Percentiles rank a stretch among this genome's conserved stretches.
phyloP scores from a whole-genome alignment of 257 asterid species.

The Rhazya stricta region DNA sequence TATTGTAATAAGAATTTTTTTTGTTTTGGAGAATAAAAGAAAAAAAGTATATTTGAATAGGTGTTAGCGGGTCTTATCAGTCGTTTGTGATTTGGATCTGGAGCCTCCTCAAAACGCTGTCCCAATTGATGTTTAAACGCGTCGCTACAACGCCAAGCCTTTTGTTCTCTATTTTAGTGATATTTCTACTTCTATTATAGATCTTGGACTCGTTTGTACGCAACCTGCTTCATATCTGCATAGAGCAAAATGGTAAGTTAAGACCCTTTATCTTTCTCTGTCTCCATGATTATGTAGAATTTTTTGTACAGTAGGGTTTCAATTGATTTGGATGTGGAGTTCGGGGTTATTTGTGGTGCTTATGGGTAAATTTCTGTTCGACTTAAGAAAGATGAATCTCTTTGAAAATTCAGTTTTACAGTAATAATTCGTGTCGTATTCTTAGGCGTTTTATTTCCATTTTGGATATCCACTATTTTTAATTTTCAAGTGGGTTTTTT shows the following conservation, averaged over 20 bases:
- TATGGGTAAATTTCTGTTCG: not conserved
- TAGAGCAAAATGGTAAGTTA: not conserved
- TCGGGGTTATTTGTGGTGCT: not conserved
- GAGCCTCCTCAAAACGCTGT: not conserved
- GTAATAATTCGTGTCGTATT: too few relatives aligned
- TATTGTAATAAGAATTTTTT: too few relatives aligned
- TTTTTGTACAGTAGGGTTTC: not conserved
- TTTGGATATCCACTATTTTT: too few relatives aligned
- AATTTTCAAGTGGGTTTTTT: not conserved
- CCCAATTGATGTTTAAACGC: not conserved
- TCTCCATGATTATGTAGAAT: not conserved
- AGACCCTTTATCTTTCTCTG: not conserved
- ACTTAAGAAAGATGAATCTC: not conserved
- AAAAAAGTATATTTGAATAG: too few relatives aligned
- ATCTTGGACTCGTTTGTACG: not conserved
- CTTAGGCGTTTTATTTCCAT: too few relatives aligned
- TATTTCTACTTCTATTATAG: not conserved
- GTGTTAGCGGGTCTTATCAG: too few relatives aligned
- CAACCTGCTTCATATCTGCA: not conserved
- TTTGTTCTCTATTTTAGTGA: not conserved
- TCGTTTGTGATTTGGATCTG: too few relatives aligned
- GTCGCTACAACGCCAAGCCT: not conserved
- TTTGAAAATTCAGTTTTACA: not conserved
- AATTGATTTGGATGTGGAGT: not conserved
- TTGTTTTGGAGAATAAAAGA: too few relatives aligned